phyloP scores from a whole-genome alignment of 495 filamentous ascomycete species.

The Pseudevernia furfuracea region DNA sequence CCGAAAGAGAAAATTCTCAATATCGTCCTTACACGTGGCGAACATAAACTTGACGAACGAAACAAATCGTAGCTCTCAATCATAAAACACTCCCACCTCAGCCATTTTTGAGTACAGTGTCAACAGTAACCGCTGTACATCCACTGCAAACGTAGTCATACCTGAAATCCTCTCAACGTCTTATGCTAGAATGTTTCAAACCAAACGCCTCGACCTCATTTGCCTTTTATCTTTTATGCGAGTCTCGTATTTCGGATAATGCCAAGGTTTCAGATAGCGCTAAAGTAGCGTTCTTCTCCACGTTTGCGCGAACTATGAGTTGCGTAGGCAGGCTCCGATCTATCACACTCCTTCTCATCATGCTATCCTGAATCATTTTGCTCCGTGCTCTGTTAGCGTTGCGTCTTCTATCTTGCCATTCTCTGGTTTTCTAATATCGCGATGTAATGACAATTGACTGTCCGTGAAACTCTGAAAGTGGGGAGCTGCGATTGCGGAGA shows the following conservation, averaged over 20 bases:
- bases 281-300: constrained; percentile 2
- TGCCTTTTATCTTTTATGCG: too few species aligned
- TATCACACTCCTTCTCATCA: background rate
- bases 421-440: background rate
- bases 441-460: constrained; percentile 1
- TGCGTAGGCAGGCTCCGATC: background rate
- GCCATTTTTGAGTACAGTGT: background rate
- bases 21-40: background rate
- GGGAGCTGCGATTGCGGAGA: constrained; percentile 3
- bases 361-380: background rate
- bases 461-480: background rate
- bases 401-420: background rate
- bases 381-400: background rate
- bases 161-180: background rate
- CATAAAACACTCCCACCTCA: too few species aligned
- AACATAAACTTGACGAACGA: too few species aligned
- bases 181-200: background rate
- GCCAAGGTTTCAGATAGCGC: constrained; percentile 1
- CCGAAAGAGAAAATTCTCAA: constrained; percentile 34
- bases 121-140: background rate
- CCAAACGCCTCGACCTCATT: too few species aligned
- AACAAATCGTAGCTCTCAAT: too few species aligned
- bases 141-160: background rate
- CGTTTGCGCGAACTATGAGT: constrained; percentile 1
- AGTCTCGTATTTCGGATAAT: background rate